phyloP scores from a whole-genome alignment of 108 stramenopile genomes.

The Pseudonitzschia pungens region DNA sequence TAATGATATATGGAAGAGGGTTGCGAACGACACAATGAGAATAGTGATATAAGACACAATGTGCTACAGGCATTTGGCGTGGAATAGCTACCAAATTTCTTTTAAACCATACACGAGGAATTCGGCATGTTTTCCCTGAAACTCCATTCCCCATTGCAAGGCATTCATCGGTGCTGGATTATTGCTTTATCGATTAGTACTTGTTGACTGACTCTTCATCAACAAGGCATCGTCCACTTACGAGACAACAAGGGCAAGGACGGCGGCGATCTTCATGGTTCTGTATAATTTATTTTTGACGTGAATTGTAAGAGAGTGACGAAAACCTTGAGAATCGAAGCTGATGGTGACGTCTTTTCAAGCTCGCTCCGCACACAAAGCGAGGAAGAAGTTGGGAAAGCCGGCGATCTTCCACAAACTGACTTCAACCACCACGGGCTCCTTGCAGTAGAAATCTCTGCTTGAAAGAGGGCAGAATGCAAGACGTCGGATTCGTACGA shows the following conservation, averaged over 20 bases:
- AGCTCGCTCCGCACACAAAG: background rate
- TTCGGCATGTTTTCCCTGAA: background rate
- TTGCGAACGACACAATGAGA: background rate
- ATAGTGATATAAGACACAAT: background rate
- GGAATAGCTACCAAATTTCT: background rate
- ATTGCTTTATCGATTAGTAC: background rate
- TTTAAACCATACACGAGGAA: background rate
- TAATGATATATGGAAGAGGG: background rate
- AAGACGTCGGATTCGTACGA: background rate
- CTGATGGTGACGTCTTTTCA: conserved; percentile 8
- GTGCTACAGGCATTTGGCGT: too few relatives aligned
- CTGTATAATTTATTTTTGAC: conserved; percentile 12
- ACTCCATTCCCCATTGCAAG: background rate
- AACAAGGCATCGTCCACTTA: conserved; percentile 48
- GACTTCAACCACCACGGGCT: background rate
- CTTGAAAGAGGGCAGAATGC: background rate
- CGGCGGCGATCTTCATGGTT: conserved; percentile 78
- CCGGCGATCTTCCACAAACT: background rate
- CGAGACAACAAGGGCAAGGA: conserved; percentile 80
- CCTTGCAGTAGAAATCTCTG: background rate
- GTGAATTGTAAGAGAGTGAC: conserved; percentile 2
- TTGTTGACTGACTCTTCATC: background rate
- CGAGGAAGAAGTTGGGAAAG: background rate
- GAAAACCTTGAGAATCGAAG: background rate
- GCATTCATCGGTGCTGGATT: background rate